Evolutionary conservation across 306 rosid genomes (phyloP).

Genomic region (Sphenostylis stenocarpa): DNA sequence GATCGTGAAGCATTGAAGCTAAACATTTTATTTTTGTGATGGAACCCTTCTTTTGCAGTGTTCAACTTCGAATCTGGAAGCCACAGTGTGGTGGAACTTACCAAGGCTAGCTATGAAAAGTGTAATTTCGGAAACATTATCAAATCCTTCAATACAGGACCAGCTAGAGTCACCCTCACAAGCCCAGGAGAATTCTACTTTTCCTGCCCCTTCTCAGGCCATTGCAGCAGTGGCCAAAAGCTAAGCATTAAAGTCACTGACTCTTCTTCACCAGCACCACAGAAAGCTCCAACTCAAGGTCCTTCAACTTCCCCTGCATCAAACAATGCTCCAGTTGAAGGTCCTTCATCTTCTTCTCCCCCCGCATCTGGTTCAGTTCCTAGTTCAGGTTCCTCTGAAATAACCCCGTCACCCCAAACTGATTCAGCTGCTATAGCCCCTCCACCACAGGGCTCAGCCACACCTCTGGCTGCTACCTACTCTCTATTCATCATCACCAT

Average conservation of each 20-base stretch:
- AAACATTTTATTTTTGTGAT: background rate
- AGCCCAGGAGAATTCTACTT: constrained; percentile 26
- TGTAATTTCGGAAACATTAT: background rate
- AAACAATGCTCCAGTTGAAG: background rate
- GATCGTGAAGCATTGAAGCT: background rate
- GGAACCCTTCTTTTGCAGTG: constrained; percentile 27
- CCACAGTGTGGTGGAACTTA: constrained; percentile 30
- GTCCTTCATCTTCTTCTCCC: constrained; percentile 12
- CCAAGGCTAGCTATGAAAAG: constrained; percentile 11
- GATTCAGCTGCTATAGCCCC: background rate
- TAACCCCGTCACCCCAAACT: constrained; percentile 15
- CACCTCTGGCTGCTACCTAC: constrained; percentile 18
- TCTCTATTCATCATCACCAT: constrained; percentile 23
- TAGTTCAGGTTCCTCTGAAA: background rate
- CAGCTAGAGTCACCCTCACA: constrained; percentile 22
- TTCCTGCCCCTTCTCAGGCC: constrained; percentile 36
- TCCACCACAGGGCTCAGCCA: constrained; percentile 36
- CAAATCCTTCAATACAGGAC: background rate
- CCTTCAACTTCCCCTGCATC: constrained; percentile 3
- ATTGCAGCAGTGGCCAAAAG: constrained; percentile 58
- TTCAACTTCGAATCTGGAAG: constrained; percentile 41
- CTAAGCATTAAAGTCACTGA: constrained; percentile 36
- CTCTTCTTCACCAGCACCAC: background rate
- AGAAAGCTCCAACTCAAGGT: background rate
- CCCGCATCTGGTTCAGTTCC: background rate